phyloP scores from a whole-genome alignment of 371 early-diverging fungal species.

The Mortierella sp. region DNA sequence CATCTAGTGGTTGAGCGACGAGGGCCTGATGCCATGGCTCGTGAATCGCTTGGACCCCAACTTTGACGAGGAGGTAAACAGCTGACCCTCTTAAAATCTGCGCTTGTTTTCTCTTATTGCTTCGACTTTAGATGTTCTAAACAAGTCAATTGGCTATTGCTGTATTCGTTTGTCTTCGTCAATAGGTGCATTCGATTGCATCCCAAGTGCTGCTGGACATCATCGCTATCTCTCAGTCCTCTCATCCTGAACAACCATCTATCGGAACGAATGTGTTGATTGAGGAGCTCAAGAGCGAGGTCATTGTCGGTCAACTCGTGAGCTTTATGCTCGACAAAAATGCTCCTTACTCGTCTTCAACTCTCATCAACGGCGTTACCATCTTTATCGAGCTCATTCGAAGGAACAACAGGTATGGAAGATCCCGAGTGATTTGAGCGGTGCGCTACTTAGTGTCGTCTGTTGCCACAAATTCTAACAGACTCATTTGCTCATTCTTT shows the following conservation, averaged over 20 bases:
- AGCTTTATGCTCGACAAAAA: conserved; percentile 88
- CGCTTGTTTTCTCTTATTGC: not conserved
- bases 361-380: conserved; percentile 90
- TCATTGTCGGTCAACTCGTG: conserved; percentile 77
- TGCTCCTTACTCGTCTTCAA: conserved; percentile 84
- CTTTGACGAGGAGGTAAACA: conserved; percentile 75
- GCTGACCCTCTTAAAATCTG: not conserved
- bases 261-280: conserved; percentile 81
- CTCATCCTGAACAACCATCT: conserved; percentile 75
- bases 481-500: not conserved
- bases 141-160: too few species aligned
- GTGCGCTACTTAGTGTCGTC: not conserved
- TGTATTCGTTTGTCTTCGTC: not conserved
- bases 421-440: not conserved
- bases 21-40: conserved; percentile 82
- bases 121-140: not conserved
- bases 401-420: conserved; percentile 81
- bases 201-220: conserved; percentile 94
- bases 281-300: conserved; percentile 85
- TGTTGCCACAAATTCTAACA: not conserved
- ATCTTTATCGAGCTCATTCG: conserved; percentile 97
- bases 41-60: conserved; percentile 86
- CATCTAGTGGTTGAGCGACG: conserved; percentile 84
- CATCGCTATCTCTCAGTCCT: conserved; percentile 88
- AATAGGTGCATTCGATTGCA: conserved; percentile 87